Percentiles rank a stretch among this genome's conserved stretches.
These are phyloP conservation scores for Asterella californica DNA, from an alignment of 225 moss, liverwort and hornwort species.

Conservation along the genomic window DNA sequence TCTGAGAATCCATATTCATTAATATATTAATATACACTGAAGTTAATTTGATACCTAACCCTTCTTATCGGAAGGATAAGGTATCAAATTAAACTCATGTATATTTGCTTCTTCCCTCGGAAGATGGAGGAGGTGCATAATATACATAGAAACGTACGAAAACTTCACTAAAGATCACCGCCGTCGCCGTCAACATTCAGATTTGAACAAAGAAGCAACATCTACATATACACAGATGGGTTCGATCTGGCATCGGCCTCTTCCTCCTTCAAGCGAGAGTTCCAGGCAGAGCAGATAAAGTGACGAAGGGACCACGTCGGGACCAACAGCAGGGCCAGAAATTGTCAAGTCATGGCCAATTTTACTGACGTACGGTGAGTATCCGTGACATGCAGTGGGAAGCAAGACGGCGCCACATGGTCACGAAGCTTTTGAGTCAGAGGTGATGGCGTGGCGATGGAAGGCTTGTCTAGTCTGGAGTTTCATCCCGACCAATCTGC, in stretches of 20 bases:
- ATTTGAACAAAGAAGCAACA: no score
- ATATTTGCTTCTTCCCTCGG: no score
- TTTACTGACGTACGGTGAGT: background rate
- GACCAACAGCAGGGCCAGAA: background rate
- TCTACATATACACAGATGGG: no score
- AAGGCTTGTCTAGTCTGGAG: background rate
- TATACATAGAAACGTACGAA: no score
- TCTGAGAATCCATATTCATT: no score
- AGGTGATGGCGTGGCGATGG: background rate
- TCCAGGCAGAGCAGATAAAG: background rate
- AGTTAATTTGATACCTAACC: no score
- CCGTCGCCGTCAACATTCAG: background rate
- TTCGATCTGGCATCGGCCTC: background rate
- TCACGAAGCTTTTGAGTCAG: constrained; percentile 1
- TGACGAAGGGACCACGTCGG: background rate
- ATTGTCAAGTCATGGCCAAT: background rate
- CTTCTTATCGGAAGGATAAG: no score
- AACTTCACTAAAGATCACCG: no score
- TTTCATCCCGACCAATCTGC: background rate
- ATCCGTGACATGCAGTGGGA: background rate
- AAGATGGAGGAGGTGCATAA: no score
- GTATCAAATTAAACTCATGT: no score
- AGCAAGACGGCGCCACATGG: constrained; percentile 9
- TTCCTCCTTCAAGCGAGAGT: background rate
- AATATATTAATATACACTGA: no score